phyloP scores from a whole-genome alignment of 371 early-diverging fungal species.

The Lichtheimia hyalospora region DNA sequence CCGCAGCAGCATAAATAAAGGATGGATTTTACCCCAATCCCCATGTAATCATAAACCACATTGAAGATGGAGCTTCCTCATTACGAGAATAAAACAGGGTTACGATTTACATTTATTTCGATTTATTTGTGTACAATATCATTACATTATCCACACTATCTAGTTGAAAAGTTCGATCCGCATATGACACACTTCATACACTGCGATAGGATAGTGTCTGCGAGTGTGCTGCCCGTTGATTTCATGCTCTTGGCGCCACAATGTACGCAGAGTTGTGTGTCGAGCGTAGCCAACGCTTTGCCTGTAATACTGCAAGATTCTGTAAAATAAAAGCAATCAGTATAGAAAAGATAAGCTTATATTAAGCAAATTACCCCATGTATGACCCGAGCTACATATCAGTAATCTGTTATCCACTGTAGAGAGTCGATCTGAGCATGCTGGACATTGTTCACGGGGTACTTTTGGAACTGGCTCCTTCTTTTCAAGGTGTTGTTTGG shows the following conservation, averaged over 20 bases:
- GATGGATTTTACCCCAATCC: neutral
- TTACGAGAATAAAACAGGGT: too few relatives aligned
- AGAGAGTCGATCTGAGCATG: neutral
- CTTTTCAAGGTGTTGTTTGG: neutral
- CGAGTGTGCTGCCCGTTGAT: neutral
- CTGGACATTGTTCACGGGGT: neutral
- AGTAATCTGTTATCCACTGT: neutral
- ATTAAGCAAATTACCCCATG: neutral
- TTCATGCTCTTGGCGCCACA: neutral
- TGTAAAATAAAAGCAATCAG: neutral
- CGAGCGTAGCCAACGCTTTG: neutral
- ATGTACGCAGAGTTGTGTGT: neutral
- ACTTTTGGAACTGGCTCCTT: neutral
- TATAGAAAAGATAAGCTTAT: neutral
- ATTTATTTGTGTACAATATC: neutral
- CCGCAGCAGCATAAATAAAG: conserved; percentile 11
- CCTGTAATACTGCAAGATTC: neutral
- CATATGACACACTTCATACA: neutral
- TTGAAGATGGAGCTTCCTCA: too few relatives aligned
- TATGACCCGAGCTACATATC: neutral
- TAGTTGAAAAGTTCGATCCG: neutral
- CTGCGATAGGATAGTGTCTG: neutral
- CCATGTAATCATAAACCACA: too few relatives aligned
- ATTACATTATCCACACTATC: neutral
- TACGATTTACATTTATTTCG: too few relatives aligned